A percentile compares a stretch with the other conserved stretches of the same genome.
These are phyloP conservation scores for Solanum rostratum DNA, from an alignment of 257 asterid species.

Conservation along the genomic window DNA sequence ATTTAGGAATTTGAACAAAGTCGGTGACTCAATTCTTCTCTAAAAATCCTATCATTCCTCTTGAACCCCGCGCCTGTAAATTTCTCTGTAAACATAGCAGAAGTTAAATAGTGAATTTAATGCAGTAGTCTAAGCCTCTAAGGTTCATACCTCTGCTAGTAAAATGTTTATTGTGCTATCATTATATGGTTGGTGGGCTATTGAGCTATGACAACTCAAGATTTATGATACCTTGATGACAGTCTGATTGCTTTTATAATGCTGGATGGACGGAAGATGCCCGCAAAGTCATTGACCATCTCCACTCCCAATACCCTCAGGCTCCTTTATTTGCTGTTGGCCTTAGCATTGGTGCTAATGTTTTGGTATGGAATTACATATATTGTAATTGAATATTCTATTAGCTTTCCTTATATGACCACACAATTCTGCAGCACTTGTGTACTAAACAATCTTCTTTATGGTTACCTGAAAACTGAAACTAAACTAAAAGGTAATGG, in stretches of 20 bases:
- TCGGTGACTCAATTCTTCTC: too few relatives aligned
- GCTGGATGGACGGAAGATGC: conserved; percentile 92
- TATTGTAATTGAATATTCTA: background rate
- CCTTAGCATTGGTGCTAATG: conserved; percentile 91
- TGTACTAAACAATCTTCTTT: background rate
- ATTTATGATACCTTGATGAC: conserved; percentile 10
- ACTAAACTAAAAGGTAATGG: background rate
- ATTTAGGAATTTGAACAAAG: too few relatives aligned
- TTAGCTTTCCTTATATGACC: background rate
- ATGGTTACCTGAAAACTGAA: background rate
- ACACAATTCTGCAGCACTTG: background rate
- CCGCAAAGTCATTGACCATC: conserved; percentile 56
- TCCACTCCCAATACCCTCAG: conserved; percentile 50
- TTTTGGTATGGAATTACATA: conserved; percentile 41
- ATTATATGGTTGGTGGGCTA: background rate
- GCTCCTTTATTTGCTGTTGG: conserved; percentile 79
- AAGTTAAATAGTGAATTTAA: background rate
- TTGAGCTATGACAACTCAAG: background rate
- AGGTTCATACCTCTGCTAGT: background rate
- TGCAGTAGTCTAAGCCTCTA: background rate
- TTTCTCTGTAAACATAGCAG: background rate
- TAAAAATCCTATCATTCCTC: background rate
- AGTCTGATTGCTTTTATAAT: conserved; percentile 84
- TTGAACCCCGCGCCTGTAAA: background rate
- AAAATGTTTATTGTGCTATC: background rate